A percentile compares a stretch with the other conserved stretches of the same genome.
These are phyloP conservation scores for Musa balbisiana DNA, from an alignment of 202 grass and related monocot genomes.

Conservation along the genomic window DNA sequence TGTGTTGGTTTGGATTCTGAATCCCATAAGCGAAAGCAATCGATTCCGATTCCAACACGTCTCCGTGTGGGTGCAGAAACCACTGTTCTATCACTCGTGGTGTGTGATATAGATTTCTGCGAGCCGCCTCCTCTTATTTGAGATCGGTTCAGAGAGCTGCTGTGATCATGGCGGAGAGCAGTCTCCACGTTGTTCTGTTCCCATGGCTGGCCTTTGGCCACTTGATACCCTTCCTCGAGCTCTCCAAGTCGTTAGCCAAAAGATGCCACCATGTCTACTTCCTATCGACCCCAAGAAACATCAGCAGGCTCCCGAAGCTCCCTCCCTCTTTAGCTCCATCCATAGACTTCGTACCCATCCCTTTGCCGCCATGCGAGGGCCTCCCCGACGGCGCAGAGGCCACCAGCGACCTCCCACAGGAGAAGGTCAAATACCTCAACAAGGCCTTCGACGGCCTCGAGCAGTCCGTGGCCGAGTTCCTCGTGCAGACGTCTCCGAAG, in stretches of 20 bases:
- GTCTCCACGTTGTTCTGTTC: conserved; percentile 30
- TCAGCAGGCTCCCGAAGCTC: background rate
- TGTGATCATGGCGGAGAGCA: background rate
- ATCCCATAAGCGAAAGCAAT: too few relatives aligned
- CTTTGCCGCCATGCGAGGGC: background rate
- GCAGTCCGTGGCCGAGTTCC: background rate
- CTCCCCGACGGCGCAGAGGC: background rate
- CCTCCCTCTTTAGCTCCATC: background rate
- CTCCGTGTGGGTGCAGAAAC: too few relatives aligned
- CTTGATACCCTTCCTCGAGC: conserved; percentile 29
- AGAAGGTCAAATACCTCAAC: background rate
- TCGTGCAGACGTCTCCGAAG: background rate
- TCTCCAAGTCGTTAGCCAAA: conserved; percentile 27
- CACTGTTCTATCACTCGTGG: too few relatives aligned
- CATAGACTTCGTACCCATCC: background rate
- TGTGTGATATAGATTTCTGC: too few relatives aligned
- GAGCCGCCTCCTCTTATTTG: too few relatives aligned
- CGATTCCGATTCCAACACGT: too few relatives aligned
- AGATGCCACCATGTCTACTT: conserved; percentile 41
- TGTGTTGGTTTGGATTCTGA: too few relatives aligned
- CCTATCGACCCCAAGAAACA: conserved; percentile 41
- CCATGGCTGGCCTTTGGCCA: conserved; percentile 49
- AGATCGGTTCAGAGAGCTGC: too few relatives aligned
- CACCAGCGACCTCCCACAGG: conserved; percentile 3
- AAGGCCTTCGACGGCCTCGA: conserved; percentile 9